phyloP scores from a whole-genome alignment of 2,329 filamentous ascomycete genomes.

The Trichophaea hybrida region DNA sequence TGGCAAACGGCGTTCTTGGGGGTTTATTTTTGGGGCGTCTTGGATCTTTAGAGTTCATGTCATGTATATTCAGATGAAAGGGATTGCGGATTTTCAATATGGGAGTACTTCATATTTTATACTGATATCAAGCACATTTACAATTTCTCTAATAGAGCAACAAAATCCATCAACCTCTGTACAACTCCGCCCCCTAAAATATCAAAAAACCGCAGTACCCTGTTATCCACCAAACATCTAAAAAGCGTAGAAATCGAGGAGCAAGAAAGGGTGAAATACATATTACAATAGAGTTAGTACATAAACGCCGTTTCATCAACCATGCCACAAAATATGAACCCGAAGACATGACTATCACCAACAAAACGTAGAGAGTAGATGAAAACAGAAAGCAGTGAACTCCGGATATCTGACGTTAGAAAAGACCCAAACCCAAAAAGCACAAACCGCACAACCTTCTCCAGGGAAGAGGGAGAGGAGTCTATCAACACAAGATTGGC shows the following conservation, averaged over 20 bases:
- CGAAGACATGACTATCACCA: conserved; percentile 3
- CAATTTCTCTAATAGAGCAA: too few relatives aligned
- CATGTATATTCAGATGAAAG: background rate
- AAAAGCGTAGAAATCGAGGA: conserved; percentile 3
- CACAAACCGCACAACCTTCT: conserved; percentile 1
- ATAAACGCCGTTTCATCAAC: too few relatives aligned
- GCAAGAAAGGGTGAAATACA: too few relatives aligned
- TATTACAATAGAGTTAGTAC: too few relatives aligned
- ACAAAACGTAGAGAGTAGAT: conserved; percentile 10
- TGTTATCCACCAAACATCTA: background rate
- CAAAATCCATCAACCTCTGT: too few relatives aligned
- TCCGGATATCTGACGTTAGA: background rate
- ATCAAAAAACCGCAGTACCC: too few relatives aligned
- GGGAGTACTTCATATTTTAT: too few relatives aligned
- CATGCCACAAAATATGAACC: too few relatives aligned
- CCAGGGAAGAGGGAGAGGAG: background rate
- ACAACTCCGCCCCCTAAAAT: too few relatives aligned
- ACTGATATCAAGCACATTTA: too few relatives aligned
- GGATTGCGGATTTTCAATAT: too few relatives aligned
- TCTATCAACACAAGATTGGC: conserved; percentile 5
- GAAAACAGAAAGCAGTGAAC: background rate
- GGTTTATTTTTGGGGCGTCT: background rate
- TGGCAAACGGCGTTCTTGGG: too few relatives aligned
- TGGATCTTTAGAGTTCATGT: background rate
- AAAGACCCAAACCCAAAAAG: conserved; percentile 4